Percentiles rank a stretch among this genome's conserved stretches.
phyloP scores from a whole-genome alignment of 495 filamentous ascomycete species.

The Trichocladium uniseriatum region DNA sequence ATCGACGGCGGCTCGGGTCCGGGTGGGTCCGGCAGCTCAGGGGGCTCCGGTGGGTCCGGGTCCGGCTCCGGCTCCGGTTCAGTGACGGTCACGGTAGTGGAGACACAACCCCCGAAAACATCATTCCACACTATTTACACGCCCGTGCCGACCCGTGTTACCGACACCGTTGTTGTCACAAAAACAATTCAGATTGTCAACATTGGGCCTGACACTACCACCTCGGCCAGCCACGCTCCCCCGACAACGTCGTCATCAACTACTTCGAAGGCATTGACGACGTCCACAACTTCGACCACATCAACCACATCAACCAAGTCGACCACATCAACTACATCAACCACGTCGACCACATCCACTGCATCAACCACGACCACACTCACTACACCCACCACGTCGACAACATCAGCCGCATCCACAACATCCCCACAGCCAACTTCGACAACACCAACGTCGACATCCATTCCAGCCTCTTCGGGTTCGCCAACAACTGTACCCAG shows the following conservation, averaged over 20 bases:
- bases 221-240: not conserved
- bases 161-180: conserved; percentile 14
- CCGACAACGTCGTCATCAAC: not conserved
- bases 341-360: too few species aligned
- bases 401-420: not conserved
- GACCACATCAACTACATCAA: not conserved
- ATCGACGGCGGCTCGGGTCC: conserved; percentile 21
- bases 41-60: conserved; percentile 2
- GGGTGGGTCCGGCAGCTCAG: conserved; percentile 6
- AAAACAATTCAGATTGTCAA: conserved; percentile 9
- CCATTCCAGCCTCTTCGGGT: not conserved
- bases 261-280: not conserved
- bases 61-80: not conserved
- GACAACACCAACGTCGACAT: not conserved
- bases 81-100: conserved; percentile 17
- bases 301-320: not conserved
- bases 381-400: not conserved
- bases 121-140: conserved; percentile 9
- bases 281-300: not conserved
- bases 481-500: not conserved
- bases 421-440: not conserved
- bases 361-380: too few species aligned
- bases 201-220: not conserved
- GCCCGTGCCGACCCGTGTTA: conserved; percentile 5
- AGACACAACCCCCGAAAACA: conserved; percentile 9